phyloP scores from a whole-genome alignment of 2,329 filamentous ascomycete genomes.

The Sarocladium kiliense region DNA sequence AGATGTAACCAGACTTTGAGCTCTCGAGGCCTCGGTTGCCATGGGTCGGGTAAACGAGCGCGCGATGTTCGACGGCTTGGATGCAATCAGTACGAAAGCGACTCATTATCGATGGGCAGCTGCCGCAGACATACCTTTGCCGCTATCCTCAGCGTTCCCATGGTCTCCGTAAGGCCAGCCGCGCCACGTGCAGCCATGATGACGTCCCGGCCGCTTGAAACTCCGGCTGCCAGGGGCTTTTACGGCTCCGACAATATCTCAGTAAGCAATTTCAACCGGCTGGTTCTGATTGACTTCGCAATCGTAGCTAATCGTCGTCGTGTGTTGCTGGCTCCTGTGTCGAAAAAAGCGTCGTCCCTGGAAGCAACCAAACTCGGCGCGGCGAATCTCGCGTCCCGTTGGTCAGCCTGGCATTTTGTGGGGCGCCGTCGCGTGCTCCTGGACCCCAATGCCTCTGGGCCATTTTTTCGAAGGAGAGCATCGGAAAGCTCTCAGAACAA shows the following conservation, averaged over 20 bases:
- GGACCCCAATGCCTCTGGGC: neutral
- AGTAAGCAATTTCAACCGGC: no score
- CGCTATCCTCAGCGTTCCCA: constrained; percentile 43
- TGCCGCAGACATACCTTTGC: constrained; percentile 22
- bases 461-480: constrained; percentile 5
- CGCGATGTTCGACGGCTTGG: constrained; percentile 26
- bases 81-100: constrained; percentile 9
- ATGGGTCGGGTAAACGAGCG: constrained; percentile 48
- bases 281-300: neutral
- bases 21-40: constrained; percentile 43
- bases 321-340: no score
- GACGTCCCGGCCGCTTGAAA: neutral
- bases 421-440: neutral
- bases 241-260: no score
- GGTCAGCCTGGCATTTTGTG: neutral
- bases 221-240: neutral
- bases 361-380: neutral
- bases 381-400: constrained; percentile 4
- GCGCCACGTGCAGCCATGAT: constrained; percentile 43
- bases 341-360: neutral
- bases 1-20: constrained; percentile 29
- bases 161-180: constrained; percentile 47
- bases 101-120: neutral
- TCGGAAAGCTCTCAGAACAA: constrained; percentile 4
- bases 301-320: neutral